Evolutionary conservation across 2,329 filamentous ascomycete genomes (phyloP).

Genomic region (Whalleya microplaca): DNA sequence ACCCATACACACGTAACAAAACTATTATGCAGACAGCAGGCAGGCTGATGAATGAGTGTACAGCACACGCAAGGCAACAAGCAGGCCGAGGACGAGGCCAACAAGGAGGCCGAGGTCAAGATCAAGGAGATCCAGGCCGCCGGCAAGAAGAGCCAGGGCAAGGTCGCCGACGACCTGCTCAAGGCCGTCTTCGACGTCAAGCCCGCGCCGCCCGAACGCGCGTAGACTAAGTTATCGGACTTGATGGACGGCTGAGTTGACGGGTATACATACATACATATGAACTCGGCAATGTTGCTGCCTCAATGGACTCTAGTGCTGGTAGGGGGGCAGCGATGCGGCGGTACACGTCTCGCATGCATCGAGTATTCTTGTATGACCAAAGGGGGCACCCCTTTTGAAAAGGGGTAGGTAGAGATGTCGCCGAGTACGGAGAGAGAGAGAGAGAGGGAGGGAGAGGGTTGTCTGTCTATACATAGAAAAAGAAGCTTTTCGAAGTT

Average conservation of each 20-base stretch:
- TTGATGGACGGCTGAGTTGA: too few relatives aligned
- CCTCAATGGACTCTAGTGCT: neutral
- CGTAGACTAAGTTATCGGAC: too few relatives aligned
- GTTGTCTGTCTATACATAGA: constrained; percentile 5
- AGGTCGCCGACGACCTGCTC: constrained; percentile 83
- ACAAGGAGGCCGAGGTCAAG: constrained; percentile 78
- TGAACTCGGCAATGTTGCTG: neutral
- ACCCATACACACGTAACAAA: too few relatives aligned
- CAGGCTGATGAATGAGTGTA: too few relatives aligned
- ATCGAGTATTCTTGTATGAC: neutral
- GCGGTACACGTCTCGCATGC: too few relatives aligned
- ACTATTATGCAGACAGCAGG: too few relatives aligned
- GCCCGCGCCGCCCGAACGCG: constrained; percentile 58
- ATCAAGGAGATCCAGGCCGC: constrained; percentile 81
- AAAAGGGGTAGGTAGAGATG: too few relatives aligned
- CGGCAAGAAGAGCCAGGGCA: constrained; percentile 76
- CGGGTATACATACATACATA: neutral
- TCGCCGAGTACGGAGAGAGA: too few relatives aligned
- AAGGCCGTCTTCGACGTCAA: constrained; percentile 84
- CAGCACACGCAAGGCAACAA: constrained; percentile 92
- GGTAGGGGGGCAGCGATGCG: too few relatives aligned
- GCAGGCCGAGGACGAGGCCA: constrained; percentile 76
- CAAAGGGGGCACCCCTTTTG: neutral
- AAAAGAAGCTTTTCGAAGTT: neutral
- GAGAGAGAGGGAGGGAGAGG: too few relatives aligned